These are phyloP conservation scores for Sclerotinia minor DNA, from an alignment of 2,329 filamentous ascomycete species.

Conservation along the genomic window DNA sequence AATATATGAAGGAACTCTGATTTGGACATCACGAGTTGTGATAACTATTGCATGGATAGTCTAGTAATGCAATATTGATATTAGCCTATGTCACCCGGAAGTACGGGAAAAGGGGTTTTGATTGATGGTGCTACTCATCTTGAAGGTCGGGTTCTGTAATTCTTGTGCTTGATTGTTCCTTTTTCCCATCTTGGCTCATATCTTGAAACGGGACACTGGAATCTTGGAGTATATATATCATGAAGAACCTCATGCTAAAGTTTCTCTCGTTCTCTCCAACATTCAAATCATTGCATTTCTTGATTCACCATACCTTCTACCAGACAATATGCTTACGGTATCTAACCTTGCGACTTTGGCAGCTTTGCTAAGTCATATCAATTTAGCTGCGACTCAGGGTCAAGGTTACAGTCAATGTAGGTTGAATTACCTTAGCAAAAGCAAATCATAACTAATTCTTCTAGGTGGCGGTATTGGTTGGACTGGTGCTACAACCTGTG, in stretches of 20 bases:
- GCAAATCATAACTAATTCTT: constrained; percentile 9
- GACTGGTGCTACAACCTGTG: constrained; percentile 39
- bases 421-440: constrained; percentile 3
- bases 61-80: not conserved
- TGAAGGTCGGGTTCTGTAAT: not conserved
- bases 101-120: not conserved
- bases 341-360: constrained; percentile 30
- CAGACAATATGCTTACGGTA: constrained; percentile 31
- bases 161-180: not conserved
- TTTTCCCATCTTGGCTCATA: constrained; percentile 11
- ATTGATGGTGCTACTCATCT: not conserved
- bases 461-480: constrained; percentile 39
- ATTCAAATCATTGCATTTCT: not conserved
- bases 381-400: constrained; percentile 29
- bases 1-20: not conserved
- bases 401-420: constrained; percentile 32
- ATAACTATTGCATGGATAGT: not conserved
- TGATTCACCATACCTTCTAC: not conserved
- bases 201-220: not conserved
- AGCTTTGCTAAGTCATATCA: constrained; percentile 30
- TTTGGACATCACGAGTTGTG: not conserved
- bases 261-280: not conserved
- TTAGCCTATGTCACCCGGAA: constrained; percentile 5
- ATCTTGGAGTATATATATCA: constrained; percentile 1
- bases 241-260: not conserved